Percentiles rank a stretch among this genome's conserved stretches.
Evolutionary conservation across 306 rosid genomes (phyloP).

Genomic region (Coriaria nepalensis): DNA sequence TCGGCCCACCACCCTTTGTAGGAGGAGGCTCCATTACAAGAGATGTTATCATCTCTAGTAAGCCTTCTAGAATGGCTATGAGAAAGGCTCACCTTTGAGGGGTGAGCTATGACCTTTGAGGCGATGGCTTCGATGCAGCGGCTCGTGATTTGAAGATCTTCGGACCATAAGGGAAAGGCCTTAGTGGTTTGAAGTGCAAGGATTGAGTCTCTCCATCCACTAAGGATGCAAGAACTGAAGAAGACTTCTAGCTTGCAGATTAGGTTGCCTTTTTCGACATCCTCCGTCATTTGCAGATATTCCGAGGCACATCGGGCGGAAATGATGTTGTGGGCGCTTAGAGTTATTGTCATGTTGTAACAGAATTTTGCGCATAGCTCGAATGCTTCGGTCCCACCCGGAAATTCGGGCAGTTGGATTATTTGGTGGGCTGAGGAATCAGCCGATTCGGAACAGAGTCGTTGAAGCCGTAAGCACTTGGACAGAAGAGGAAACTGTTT

Average conservation of each 20-base stretch:
- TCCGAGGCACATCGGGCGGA: conserved; percentile 79
- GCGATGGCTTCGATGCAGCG: conserved; percentile 77
- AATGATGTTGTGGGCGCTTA: conserved; percentile 89
- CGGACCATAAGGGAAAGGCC: conserved; percentile 61
- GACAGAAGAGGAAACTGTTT: conserved; percentile 96
- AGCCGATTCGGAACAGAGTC: conserved; percentile 59
- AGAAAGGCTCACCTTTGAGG: conserved; percentile 64
- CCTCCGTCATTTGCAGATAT: conserved; percentile 88
- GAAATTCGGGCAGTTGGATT: conserved; percentile 77
- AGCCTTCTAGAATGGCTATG: conserved; percentile 64
- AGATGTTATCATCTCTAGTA: conserved; percentile 36
- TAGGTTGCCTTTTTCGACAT: conserved; percentile 85
- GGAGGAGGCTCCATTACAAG: conserved; percentile 53
- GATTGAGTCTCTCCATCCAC: conserved; percentile 88
- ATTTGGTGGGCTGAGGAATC: conserved; percentile 59
- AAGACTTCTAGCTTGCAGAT: conserved; percentile 75
- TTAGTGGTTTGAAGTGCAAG: conserved; percentile 81
- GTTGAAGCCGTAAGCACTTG: conserved; percentile 69
- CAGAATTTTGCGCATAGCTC: conserved; percentile 94
- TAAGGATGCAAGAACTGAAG: conserved; percentile 79
- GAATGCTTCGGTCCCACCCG: conserved; percentile 76
- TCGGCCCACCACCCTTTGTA: conserved; percentile 96
- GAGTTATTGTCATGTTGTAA: conserved; percentile 77
- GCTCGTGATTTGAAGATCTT: conserved; percentile 67
- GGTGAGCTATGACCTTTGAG: conserved; percentile 54